Evolutionary conservation across 1,284 basidiomycete species (phyloP).

Genomic region (Porphyrellus sp.): DNA sequence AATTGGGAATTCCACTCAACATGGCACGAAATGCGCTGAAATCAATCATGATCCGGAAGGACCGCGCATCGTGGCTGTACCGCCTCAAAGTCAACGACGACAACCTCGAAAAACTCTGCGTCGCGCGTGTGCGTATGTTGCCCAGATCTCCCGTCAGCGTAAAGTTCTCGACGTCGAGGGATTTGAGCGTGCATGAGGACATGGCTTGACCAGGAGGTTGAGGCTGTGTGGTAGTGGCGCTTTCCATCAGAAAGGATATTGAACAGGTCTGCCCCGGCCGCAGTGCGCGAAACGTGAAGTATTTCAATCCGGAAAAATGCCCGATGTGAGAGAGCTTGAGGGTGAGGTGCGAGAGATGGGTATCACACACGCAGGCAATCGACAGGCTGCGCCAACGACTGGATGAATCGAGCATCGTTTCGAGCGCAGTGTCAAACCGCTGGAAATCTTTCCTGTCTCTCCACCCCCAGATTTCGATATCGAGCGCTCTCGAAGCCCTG

Average conservation of each 20-base stretch:
- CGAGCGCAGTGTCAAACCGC: constrained; percentile 29
- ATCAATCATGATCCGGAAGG: constrained; percentile 30
- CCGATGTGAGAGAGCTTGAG: constrained; percentile 25
- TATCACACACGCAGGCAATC: constrained; percentile 27
- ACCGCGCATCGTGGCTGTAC: constrained; percentile 29
- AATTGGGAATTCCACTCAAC: constrained; percentile 22
- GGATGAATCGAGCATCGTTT: constrained; percentile 27
- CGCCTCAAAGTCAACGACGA: constrained; percentile 31
- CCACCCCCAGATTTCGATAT: constrained; percentile 31
- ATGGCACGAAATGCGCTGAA: constrained; percentile 28
- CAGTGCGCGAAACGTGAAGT: constrained; percentile 32
- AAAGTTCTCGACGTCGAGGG: constrained; percentile 32
- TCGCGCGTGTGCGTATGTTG: constrained; percentile 14
- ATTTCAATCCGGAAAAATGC: constrained; percentile 24
- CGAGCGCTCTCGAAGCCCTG: constrained; percentile 26
- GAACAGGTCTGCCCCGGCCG: constrained; percentile 33
- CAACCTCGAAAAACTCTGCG: constrained; percentile 22
- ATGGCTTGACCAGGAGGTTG: neutral
- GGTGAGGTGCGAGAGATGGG: constrained; percentile 30
- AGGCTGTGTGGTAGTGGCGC: constrained; percentile 9
- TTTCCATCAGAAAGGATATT: constrained; percentile 25
- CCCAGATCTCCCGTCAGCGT: constrained; percentile 22
- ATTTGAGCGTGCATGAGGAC: constrained; percentile 23
- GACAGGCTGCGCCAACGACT: constrained; percentile 30
- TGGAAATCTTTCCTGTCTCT: constrained; percentile 34